phyloP scores from a whole-genome alignment of 345 rosid genomes.

The Lepidium didymum region DNA sequence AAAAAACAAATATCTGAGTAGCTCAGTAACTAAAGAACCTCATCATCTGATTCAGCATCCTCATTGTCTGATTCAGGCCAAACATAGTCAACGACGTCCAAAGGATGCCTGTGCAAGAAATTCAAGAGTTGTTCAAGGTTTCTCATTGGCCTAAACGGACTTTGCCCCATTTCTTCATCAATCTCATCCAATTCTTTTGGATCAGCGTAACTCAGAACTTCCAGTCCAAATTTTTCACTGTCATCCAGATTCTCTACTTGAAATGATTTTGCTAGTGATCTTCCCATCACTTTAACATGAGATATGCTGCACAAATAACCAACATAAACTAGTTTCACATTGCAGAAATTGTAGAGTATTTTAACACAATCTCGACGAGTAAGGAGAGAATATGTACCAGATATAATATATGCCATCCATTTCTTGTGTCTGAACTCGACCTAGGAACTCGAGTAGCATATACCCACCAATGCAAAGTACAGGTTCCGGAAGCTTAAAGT shows the following conservation, averaged over 20 bases:
- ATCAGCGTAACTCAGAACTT: constrained; percentile 36
- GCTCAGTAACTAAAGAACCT: constrained; percentile 33
- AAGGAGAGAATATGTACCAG: constrained; percentile 43
- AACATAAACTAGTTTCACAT: background rate
- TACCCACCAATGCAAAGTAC: constrained; percentile 79
- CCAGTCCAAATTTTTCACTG: constrained; percentile 43
- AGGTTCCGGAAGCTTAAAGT: constrained; percentile 81
- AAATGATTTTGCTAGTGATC: constrained; percentile 50
- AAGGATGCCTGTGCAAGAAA: constrained; percentile 38
- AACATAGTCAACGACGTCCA: constrained; percentile 26
- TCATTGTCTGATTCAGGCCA: constrained; percentile 43
- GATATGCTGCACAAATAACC: constrained; percentile 53
- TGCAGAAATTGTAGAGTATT: background rate
- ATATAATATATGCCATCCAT: constrained; percentile 76
- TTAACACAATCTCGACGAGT: background rate
- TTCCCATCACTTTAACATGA: constrained; percentile 60
- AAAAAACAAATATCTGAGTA: background rate
- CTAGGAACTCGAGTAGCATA: constrained; percentile 71
- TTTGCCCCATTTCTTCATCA: background rate
- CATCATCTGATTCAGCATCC: constrained; percentile 46
- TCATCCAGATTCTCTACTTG: constrained; percentile 38
- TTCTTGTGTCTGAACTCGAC: constrained; percentile 82
- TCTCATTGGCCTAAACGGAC: constrained; percentile 23
- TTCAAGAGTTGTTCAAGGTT: constrained; percentile 47
- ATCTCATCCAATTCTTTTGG: constrained; percentile 22